Evolutionary conservation across 768 basidiomycete species (phyloP).

Genomic region (Sarcodon sp.): DNA sequence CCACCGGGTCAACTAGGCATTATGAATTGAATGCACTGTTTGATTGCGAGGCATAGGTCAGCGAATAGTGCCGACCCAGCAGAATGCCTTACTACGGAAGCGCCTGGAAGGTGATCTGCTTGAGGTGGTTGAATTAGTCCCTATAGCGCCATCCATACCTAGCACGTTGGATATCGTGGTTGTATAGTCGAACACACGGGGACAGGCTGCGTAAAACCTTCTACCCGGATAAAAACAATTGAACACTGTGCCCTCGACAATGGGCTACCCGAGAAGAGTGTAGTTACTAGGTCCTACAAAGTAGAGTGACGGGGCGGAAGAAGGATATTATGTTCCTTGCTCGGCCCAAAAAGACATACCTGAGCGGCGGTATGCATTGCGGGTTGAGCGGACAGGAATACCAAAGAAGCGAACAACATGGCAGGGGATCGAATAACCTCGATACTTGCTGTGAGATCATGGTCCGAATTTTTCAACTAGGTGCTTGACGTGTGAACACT

Average conservation of each 20-base stretch:
- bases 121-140: no score
- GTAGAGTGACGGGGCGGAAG: conserved; percentile 14
- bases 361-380: no score
- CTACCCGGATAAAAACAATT: conserved; percentile 29
- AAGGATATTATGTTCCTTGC: no score
- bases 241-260: conserved; percentile 29
- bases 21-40: conserved; percentile 32
- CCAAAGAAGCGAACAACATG: no score
- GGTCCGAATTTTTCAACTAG: conserved; percentile 5
- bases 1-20: conserved; percentile 13
- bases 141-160: no score
- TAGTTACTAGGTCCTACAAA: conserved; percentile 29
- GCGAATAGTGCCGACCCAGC: conserved; percentile 26
- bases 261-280: conserved; percentile 25
- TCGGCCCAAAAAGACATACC: no score
- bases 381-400: no score
- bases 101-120: conserved; percentile 15
- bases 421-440: no score
- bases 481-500: background rate
- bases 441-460: conserved; percentile 27
- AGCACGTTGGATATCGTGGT: no score
- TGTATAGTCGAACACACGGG: conserved; percentile 20
- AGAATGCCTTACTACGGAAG: conserved; percentile 38
- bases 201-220: background rate
- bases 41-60: conserved; percentile 50